Evolutionary conservation across 441 rosid species (phyloP).

Genomic region (Adansonia madagascariensis): DNA sequence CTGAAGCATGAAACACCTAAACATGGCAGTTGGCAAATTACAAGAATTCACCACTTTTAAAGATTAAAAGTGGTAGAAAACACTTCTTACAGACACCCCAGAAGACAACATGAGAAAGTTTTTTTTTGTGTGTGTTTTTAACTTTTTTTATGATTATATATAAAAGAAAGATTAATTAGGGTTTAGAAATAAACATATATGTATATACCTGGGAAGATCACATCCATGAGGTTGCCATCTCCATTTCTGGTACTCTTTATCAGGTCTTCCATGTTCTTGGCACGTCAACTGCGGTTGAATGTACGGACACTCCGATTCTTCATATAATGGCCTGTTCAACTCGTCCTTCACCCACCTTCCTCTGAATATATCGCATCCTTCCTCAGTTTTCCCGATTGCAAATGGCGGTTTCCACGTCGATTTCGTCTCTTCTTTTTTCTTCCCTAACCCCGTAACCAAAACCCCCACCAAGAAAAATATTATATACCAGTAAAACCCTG

Average conservation of each 20-base stretch:
- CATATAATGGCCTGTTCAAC: slow-evolving; percentile 62
- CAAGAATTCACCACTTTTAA: not conserved
- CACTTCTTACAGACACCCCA: not conserved
- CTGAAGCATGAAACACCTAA: too few relatives aligned
- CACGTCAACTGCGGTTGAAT: slow-evolving; percentile 94
- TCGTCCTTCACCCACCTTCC: slow-evolving; percentile 89
- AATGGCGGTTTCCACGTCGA: slow-evolving; percentile 44
- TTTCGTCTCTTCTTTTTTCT: slow-evolving; percentile 48
- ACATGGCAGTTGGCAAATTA: slow-evolving; percentile 21
- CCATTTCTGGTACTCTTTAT: slow-evolving; percentile 71
- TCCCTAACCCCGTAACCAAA: slow-evolving; percentile 40
- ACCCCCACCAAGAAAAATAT: slow-evolving; percentile 1
- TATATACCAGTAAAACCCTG: slow-evolving; percentile 4
- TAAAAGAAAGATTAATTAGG: not conserved
- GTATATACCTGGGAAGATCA: slow-evolving; percentile 62
- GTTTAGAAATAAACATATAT: too few relatives aligned
- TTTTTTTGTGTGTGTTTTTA: not conserved
- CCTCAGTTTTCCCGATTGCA: slow-evolving; percentile 51
- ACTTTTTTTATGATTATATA: not conserved
- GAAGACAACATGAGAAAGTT: not conserved
- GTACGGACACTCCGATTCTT: slow-evolving; percentile 88
- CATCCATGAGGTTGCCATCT: slow-evolving; percentile 90
- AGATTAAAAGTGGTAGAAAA: not conserved
- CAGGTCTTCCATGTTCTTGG: slow-evolving; percentile 85
- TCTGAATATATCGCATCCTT: slow-evolving; percentile 67